Conservation (phyloP, 2,329 filamentous ascomycete species). For the Neopestalotiopsis rosae region DNA sequence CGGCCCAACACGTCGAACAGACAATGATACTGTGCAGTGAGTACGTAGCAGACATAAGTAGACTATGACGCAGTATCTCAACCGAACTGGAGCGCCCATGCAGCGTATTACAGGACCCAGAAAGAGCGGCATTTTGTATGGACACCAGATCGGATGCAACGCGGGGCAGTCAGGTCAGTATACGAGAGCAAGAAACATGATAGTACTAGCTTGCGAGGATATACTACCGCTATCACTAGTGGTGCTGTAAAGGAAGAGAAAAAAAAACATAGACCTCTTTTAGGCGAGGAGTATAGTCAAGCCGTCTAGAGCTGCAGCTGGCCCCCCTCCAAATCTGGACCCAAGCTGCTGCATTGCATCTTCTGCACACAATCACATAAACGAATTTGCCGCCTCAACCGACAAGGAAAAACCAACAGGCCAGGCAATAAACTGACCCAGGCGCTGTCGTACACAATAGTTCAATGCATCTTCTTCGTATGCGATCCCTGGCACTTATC, state of each 20-base stretch:
- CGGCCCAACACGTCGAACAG: background rate
- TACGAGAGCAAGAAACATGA: background rate
- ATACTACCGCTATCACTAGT: background rate
- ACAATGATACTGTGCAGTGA: background rate
- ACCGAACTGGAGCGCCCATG: background rate
- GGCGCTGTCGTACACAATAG: background rate
- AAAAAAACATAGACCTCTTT: background rate
- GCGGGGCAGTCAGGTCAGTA: background rate
- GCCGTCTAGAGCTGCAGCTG: background rate
- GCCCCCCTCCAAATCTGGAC: background rate
- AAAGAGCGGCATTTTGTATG: background rate
- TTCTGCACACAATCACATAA: background rate
- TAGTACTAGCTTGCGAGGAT: background rate
- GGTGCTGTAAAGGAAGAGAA: background rate
- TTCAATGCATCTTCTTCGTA: background rate
- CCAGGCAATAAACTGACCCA: background rate
- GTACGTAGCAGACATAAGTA: background rate
- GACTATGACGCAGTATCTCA: background rate
- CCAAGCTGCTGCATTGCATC: background rate
- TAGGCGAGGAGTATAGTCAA: background rate
- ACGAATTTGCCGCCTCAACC: constrained; percentile 5
- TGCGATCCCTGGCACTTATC: too few relatives aligned
- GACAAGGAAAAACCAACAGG: background rate
- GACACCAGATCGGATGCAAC: background rate
- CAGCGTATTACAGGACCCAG: background rate